Evolutionary conservation across 2,329 filamentous ascomycete genomes (phyloP), one percentile per base, ranked within the genome.

Genomic region (Fonsecaea nubica): DNA sequence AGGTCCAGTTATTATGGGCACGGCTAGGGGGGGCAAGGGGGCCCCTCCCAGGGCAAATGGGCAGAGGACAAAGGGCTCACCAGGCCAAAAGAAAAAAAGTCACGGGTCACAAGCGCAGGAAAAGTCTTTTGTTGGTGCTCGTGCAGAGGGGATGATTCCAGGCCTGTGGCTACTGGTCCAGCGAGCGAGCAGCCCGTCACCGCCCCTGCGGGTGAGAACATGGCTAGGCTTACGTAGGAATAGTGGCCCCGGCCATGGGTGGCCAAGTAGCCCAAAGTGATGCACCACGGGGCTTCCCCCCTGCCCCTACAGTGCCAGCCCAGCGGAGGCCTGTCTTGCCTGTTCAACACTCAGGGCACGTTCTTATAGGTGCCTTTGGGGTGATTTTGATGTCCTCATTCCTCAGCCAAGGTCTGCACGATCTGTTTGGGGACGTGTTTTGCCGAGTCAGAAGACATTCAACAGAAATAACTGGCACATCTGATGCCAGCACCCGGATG

Each of bases 191-290:
- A 50, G 45, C 10, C 33, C 33, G 58, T 61, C 58, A 61, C 58
- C 58, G 58, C 58, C 57, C 57, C 58, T 61, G 58, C 58, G 58
- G 58, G 58, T 38, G 58, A 54, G 58, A 61, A 53, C 13, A 53
- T 21, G 35, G 48, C 58, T 61, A 61, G 58, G 45, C 58, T 61
- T 53, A 61, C 48, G 48, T n/a, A 40, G 58, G 58, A 35, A 61
- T 61, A 35, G 58, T 53, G 32, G 40, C 40, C 40, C 45, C 18
- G 45, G 45, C 45, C 4, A 30, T 2, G 45, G 45, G 45, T 50
- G 45, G 45, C 18, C 7, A 25, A 45, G 40, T 45, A 18, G n/a
- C 40, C 40, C 40, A 45, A 45, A 50, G 45, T 50, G 45, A 50
- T 50, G 45, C 45, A 50, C 45, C 45, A 50, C 25, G 21, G 45